Evolutionary conservation across 352 stramenopile genomes (phyloP), one percentile per base, ranked within the genome.

Genomic region (Globisporangium canariense): DNA sequence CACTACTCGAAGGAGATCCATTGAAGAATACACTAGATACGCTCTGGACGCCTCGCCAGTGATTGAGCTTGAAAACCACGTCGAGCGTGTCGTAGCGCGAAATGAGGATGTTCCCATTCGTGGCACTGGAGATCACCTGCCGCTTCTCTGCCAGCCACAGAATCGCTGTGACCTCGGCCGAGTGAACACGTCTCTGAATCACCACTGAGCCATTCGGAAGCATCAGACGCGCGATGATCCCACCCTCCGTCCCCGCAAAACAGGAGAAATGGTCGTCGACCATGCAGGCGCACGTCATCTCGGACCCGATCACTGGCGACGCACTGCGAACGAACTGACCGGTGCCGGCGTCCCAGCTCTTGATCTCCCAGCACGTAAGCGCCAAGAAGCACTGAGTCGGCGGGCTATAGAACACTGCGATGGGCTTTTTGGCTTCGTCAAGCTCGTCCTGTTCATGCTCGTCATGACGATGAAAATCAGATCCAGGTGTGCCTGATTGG

Each of bases 251-350:
- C 0, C 78, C 78, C 3, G 78, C 66, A 56, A 83, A 76, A 60
- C 74, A 83, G 0, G 78, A 85, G 43, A 76, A 73, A 14, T 71
- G 56, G 40, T 83, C 70, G n/a, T 80, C 66, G 14, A 76, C 64
- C 5, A 74, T 13, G 4, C 60, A 73, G 0, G 69, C 76, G 38
- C 72, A 75, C 1, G 68, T 75, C 3, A 81, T 67, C 57, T 84
- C 69, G 1, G 54, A 64, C 2, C 59, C 62, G 4, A 83, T 47
- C 34, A 76, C 47, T 1, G 61, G 66, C 2, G 63, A 65, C 18
- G 67, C 65, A 10, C 52, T 58, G 3, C 71, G 67, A 16, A 66
- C 58, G 0, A 78, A 49, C 10, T 45, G 8, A 2, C 78, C 74
- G 4, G 74, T 70, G 28, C 55, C 34, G 2, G 63, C 43, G 4